phyloP scores from a whole-genome alignment of 2,329 filamentous ascomycete species.

The Exophiala calicioides region DNA sequence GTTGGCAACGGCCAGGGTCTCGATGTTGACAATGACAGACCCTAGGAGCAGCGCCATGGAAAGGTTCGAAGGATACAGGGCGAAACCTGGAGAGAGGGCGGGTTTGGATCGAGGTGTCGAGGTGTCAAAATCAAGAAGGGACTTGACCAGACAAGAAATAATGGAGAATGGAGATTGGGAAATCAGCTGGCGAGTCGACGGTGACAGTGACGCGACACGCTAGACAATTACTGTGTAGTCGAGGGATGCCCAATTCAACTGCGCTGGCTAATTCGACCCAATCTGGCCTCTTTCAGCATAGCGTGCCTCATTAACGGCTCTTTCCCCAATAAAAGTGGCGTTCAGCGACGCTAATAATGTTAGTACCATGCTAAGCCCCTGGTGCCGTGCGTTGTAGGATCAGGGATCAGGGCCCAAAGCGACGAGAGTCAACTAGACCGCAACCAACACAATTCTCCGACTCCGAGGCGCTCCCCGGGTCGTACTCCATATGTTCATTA shows the following conservation, averaged over 20 bases:
- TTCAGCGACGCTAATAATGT: no score
- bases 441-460: not conserved
- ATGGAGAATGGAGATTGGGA: constrained; percentile 18
- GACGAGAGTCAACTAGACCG: not conserved
- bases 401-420: constrained; percentile 1
- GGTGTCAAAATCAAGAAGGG: constrained; percentile 23
- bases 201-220: constrained; percentile 19
- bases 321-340: no score
- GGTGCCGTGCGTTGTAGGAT: not conserved
- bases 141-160: no score
- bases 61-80: constrained; percentile 1
- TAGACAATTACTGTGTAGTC: no score
- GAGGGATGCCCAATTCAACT: no score
- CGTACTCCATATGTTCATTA: no score
- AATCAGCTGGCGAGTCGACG: constrained; percentile 17
- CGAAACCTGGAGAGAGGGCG: constrained; percentile 1
- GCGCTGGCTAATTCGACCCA: no score
- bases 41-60: constrained; percentile 23
- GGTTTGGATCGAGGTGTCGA: constrained; percentile 8
- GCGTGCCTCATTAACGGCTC: no score
- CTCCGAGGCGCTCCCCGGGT: not conserved
- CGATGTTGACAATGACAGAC: constrained; percentile 11
- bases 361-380: not conserved
- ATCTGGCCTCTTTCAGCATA: no score
- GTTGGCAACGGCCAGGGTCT: constrained; percentile 10